Evolutionary conservation across 163 green algal species (phyloP), one percentile per base, ranked within the genome.

Genomic region (Scenedesmus sp.): DNA sequence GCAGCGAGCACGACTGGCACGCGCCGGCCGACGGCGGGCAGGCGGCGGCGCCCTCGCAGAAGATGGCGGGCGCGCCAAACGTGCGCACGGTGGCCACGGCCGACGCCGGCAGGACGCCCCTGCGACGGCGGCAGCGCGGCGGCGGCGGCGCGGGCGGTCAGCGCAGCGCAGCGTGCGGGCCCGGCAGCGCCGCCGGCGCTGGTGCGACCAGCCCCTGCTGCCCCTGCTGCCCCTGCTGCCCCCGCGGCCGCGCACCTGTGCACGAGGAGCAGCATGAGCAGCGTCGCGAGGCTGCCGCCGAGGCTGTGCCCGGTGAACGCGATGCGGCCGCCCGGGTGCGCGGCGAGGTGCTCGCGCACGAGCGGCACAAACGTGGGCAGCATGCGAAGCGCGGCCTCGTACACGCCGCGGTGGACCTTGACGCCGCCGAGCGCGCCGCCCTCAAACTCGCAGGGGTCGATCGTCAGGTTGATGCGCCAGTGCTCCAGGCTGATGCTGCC

Each of bases 391-490:
- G 97, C 96, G 1, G 92, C 87, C 62, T 95, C 80, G 81, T 98
- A 98, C 45, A 96, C 88, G 34, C 94, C 81, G n/a, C 44, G 36
- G 74, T 81, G 74, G 26, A 81, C 74, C 63, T 75, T 75, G 18
- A 81, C 36, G 18, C 33, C 50, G 42, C 69, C 69, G 9, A 65
- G 14, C 1, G 63, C 51, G 14, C 62, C 74, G 7, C 7, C 31
- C 88, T 99, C 97, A 87, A 99, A 99, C 2, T 86, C 20, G n/a
- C 97, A 89, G 0, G 97, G 96, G 80, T 99, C 95, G 66, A 99
- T 98, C 24, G 91, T 94, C 17, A 99, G 78, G 87, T 99, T 99
- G 62, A 98, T 94, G 63, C 92, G 85, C 97, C 96, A 99, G 78
- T 94, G 93, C 66, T 97, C 91, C n/a, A 98, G 60, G 42, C 81